Evolutionary conservation across 83 land plant species (phyloP), one percentile per base, ranked within the genome.

Genomic region (Picea abies): DNA sequence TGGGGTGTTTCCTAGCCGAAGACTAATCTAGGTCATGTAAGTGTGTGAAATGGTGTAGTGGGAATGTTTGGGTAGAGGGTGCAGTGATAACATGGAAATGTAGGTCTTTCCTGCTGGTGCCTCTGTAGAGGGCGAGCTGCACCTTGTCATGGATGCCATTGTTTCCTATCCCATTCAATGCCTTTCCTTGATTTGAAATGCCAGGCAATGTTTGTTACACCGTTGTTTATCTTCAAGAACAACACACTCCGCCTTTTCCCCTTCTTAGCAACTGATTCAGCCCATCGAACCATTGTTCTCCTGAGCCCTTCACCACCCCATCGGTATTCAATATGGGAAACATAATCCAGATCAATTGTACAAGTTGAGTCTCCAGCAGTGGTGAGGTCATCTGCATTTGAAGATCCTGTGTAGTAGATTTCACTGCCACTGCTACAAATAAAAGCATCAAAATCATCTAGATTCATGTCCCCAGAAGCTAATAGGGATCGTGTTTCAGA

Each of bases 401-500:
- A 58, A 80, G 94, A 86, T 52, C 56, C 56, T 58, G 97, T 91
- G 82, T 96, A 96, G 81, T 93, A 94, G 3, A 96, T 77, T 70
- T 94, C 95, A 88, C 94, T 92, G 37, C 99, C 99, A 84, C 96
- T 96, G 71, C 93, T 90, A 83, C 97, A 94, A 47, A 96, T 91
- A 82, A 91, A 92, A 23, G 97, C 97, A 92, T 96, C 96, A 85
- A 94, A 96, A 35, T 94, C 94, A 6, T 72, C 67, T 3, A 75
- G 78, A 78, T 60, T 82, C 60, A 92, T 2, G 1, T 92, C 89
- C 12, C 82, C 89, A 1, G 91, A 89, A 0, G 25, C 39, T 70
- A 96, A 47, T 60, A 89, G 39, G n/a, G 86, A 83, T 44, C 87
- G 89, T 6, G 85, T 64, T 70, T 94, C 98, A 25, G 87, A 82